phyloP scores from a whole-genome alignment of 2,329 filamentous ascomycete species.

The Meredithiella fracta region DNA sequence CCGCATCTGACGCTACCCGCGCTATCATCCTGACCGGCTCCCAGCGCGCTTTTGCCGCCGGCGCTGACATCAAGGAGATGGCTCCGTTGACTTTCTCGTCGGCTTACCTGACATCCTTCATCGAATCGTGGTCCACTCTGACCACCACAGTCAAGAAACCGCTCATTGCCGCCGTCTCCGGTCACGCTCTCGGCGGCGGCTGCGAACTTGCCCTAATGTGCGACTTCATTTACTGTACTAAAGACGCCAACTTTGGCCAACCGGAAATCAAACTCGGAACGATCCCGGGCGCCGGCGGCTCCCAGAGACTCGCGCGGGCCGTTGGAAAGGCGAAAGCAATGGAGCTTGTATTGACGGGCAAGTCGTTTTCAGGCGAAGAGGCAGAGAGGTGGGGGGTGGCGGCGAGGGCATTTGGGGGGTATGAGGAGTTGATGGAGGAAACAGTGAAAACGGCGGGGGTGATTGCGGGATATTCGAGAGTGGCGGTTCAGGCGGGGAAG shows the following conservation, averaged over 20 bases:
- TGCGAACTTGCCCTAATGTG: constrained; percentile 97
- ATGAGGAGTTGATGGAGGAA: constrained; percentile 68
- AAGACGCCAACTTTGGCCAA: constrained; percentile 79
- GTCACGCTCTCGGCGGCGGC: constrained; percentile 84
- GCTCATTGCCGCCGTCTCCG: constrained; percentile 83
- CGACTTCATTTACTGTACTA: constrained; percentile 82
- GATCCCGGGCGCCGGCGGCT: constrained; percentile 82
- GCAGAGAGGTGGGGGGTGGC: constrained; percentile 85
- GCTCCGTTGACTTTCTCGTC: constrained; percentile 73
- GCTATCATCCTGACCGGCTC: constrained; percentile 80
- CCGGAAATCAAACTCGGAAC: constrained; percentile 92
- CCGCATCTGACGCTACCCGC: constrained; percentile 50
- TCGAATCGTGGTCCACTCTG: constrained; percentile 82
- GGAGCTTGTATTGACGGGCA: constrained; percentile 79
- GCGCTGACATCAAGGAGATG: constrained; percentile 99
- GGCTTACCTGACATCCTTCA: constrained; percentile 82
- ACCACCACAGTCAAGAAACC: constrained; percentile 80
- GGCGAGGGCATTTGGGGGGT: constrained; percentile 60
- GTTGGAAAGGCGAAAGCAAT: constrained; percentile 76
- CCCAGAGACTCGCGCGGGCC: constrained; percentile 69
- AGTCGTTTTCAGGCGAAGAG: constrained; percentile 66
- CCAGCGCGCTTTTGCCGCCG: constrained; percentile 79
- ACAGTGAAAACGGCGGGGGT: constrained; percentile 71
- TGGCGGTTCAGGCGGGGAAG: constrained; percentile 82
- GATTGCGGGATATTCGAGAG: constrained; percentile 70